phyloP scores from a whole-genome alignment of 2,329 filamentous ascomycete species.

The Xylariaceae sp. region DNA sequence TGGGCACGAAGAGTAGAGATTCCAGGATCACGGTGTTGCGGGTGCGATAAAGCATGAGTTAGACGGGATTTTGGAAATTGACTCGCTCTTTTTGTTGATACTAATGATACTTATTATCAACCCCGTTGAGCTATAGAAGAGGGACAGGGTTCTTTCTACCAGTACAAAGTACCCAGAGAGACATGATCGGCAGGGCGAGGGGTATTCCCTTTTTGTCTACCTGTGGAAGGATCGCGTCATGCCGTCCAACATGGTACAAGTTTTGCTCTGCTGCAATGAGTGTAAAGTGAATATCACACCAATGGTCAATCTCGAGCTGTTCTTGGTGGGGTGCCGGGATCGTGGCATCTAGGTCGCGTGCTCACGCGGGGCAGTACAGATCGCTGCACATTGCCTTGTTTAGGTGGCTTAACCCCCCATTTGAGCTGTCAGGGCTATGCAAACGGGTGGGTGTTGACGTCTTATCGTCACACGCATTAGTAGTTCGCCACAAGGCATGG shows the following conservation, averaged over 20 bases:
- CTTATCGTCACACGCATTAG: conserved; percentile 6
- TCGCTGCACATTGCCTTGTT: conserved; percentile 20
- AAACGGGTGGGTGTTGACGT: conserved; percentile 10
- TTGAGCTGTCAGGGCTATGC: background rate
- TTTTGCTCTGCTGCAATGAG: background rate
- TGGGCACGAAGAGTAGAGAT: background rate
- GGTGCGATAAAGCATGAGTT: background rate
- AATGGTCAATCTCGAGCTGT: background rate
- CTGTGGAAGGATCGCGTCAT: background rate
- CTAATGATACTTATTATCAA: conserved; percentile 22
- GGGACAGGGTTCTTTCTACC: background rate
- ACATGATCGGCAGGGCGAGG: conserved; percentile 28
- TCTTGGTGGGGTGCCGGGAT: background rate
- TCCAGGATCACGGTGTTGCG: conserved; percentile 6
- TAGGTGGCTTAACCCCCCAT: conserved; percentile 6
- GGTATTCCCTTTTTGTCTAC: conserved; percentile 7
- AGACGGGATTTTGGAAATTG: background rate
- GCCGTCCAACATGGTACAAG: background rate
- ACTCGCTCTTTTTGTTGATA: conserved; percentile 15
- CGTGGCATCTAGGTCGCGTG: conserved; percentile 27
- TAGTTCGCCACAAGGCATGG: too few species aligned
- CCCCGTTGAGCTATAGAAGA: too few species aligned
- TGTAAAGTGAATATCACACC: conserved; percentile 5
- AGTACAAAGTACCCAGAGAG: too few species aligned
- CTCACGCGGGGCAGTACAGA: too few species aligned